phyloP scores from a whole-genome alignment of 1,139 yeast species.

The Pichia inconspicua region DNA sequence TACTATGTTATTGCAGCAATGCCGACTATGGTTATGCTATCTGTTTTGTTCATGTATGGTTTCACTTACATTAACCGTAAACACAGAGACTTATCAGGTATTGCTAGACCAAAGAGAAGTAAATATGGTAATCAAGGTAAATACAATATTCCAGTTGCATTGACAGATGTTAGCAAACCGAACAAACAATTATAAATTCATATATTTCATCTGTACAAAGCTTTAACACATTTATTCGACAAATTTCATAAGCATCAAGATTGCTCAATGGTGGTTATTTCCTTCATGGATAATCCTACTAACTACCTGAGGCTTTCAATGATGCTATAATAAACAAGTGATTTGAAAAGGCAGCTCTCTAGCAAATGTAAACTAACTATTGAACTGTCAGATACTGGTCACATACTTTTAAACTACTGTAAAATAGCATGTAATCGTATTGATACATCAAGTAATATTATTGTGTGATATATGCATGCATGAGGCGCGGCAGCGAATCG shows the following conservation, averaged over 20 bases:
- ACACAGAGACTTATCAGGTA: slow-evolving; percentile 42
- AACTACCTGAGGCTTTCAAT: background rate
- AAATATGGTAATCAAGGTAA: slow-evolving; percentile 39
- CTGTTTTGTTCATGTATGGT: slow-evolving; percentile 54
- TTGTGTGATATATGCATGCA: too few relatives aligned
- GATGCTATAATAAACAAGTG: background rate
- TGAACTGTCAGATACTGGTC: slow-evolving; percentile 17
- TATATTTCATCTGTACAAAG: background rate
- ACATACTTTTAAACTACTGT: slow-evolving; percentile 4
- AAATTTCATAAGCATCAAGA: background rate
- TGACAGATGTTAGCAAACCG: slow-evolving; percentile 26
- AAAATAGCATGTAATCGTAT: background rate
- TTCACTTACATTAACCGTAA: slow-evolving; percentile 49
- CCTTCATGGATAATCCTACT: background rate
- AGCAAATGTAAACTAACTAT: background rate
- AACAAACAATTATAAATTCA: slow-evolving; percentile 10
- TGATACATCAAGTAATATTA: too few relatives aligned
- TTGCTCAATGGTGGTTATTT: background rate
- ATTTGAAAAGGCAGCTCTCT: background rate
- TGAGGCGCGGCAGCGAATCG: too few relatives aligned
- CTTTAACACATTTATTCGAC: background rate
- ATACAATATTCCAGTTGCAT: slow-evolving; percentile 22
- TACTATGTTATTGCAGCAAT: slow-evolving; percentile 61
- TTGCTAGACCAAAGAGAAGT: slow-evolving; percentile 42
- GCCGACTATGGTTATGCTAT: slow-evolving; percentile 64